Percentiles rank a stretch among this genome's conserved stretches.
These are phyloP conservation scores for Acacia concinna DNA, from an alignment of 331 rosid species.

Conservation along the genomic window DNA sequence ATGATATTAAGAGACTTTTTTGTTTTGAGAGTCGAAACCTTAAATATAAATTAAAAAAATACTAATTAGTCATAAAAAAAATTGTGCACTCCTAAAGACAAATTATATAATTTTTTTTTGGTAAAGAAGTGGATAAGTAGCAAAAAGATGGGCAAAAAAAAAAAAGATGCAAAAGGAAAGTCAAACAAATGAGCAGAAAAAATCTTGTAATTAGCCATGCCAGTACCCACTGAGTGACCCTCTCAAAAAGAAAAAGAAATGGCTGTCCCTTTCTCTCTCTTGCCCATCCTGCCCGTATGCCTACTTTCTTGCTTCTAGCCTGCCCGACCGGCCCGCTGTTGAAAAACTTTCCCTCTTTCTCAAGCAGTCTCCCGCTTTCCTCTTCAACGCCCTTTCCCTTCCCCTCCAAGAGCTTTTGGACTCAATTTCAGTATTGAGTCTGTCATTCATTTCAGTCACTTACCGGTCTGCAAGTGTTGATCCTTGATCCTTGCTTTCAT, in stretches of 20 bases:
- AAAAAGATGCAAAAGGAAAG: constrained; percentile 35
- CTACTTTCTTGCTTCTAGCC: constrained; percentile 28
- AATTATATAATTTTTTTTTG: too few relatives aligned
- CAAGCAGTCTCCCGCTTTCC: constrained; percentile 40
- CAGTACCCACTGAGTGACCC: constrained; percentile 25
- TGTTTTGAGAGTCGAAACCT: too few relatives aligned
- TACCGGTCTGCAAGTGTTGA: constrained; percentile 27
- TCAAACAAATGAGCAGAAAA: constrained; percentile 43
- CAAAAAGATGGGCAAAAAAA: too few relatives aligned
- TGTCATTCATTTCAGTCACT: constrained; percentile 13
- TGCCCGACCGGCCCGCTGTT: constrained; percentile 49
- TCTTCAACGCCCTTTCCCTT: constrained; percentile 38
- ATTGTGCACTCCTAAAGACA: too few relatives aligned
- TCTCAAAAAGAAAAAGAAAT: constrained; percentile 38
- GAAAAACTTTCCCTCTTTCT: constrained; percentile 45
- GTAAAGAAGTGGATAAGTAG: too few relatives aligned
- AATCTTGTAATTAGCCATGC: constrained; percentile 11
- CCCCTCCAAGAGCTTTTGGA: constrained; percentile 32
- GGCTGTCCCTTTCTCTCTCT: constrained; percentile 56
- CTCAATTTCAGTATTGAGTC: constrained; percentile 34
- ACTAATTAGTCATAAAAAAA: too few relatives aligned
- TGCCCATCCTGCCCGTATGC: constrained; percentile 45
- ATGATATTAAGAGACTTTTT: too few relatives aligned
- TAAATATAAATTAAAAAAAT: too few relatives aligned
- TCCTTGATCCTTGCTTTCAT: constrained; percentile 34